These are phyloP conservation scores for Triangularia verruculosa DNA, from an alignment of 2,329 filamentous ascomycete genomes.

Conservation along the genomic window DNA sequence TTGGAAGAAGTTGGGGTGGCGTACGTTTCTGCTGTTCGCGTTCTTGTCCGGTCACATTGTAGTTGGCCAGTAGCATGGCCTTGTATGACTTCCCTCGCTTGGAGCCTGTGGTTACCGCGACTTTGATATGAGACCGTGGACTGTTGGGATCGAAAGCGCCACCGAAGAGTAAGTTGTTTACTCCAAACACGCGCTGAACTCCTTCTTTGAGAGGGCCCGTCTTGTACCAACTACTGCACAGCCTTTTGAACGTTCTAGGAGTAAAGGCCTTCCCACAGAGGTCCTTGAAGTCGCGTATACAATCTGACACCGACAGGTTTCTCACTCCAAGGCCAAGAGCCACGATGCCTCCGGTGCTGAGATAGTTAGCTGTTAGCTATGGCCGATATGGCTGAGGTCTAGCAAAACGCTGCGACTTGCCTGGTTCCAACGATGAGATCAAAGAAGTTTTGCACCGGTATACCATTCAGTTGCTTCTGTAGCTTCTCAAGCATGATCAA, in stretches of 20 bases:
- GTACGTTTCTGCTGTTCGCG: neutral
- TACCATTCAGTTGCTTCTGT: constrained; percentile 2
- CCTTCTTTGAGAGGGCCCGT: constrained; percentile 7
- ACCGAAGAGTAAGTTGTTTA: neutral
- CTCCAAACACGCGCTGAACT: neutral
- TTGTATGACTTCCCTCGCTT: neutral
- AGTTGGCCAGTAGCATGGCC: constrained; percentile 10
- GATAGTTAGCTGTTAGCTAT: neutral
- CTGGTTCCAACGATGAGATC: constrained; percentile 16
- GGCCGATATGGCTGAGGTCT: neutral
- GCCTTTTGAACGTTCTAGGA: neutral
- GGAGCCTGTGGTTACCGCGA: constrained; percentile 7
- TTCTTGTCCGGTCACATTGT: constrained; percentile 2
- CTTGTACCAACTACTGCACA: constrained; percentile 12
- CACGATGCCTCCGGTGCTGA: constrained; percentile 15
- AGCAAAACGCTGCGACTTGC: neutral
- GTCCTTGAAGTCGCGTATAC: neutral
- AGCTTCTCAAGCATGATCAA: constrained; percentile 5
- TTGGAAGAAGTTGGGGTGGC: neutral
- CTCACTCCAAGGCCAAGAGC: constrained; percentile 13
- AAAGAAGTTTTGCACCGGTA: constrained; percentile 13
- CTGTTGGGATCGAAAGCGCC: neutral
- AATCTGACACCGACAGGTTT: constrained; percentile 2
- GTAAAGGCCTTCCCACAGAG: constrained; percentile 7
- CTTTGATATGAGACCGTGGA: neutral